These are phyloP conservation scores for Monocercomonoides exilis DNA, from an alignment of 78 protist species.

Conservation along the genomic window DNA sequence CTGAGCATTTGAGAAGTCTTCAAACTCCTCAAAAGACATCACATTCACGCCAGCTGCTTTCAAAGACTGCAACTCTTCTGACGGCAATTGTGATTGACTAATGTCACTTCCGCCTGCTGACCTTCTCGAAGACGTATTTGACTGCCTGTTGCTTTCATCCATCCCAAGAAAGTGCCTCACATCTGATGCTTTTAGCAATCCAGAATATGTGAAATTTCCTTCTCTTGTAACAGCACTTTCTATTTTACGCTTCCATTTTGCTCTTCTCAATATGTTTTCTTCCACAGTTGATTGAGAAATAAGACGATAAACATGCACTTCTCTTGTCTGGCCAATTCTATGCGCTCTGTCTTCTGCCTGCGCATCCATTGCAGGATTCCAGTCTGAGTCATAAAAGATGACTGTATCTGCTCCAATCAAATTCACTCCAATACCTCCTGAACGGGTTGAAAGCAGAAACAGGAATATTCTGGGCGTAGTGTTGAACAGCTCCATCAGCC, in stretches of 20 bases:
- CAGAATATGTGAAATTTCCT: background rate
- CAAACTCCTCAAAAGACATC: no score
- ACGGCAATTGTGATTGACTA: no score
- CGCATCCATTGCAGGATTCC: conserved; percentile 90
- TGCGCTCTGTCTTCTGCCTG: conserved; percentile 93
- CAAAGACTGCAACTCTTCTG: no score
- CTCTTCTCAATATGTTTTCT: conserved; percentile 76
- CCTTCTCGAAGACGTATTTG: no score
- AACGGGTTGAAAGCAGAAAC: conserved; percentile 80
- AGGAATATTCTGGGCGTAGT: conserved; percentile 47
- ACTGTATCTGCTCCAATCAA: conserved; percentile 95
- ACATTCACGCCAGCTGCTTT: no score
- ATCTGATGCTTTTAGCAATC: background rate
- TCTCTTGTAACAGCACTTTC: conserved; percentile 41
- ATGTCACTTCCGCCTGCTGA: no score
- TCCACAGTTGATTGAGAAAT: conserved; percentile 62
- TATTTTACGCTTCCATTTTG: conserved; percentile 65
- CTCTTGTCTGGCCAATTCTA: conserved; percentile 87
- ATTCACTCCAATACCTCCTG: conserved; percentile 92
- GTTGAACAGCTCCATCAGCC: conserved; percentile 74
- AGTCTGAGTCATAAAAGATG: conserved; percentile 82
- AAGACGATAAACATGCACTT: conserved; percentile 87
- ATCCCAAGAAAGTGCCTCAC: background rate
- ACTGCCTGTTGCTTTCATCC: background rate
- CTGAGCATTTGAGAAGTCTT: no score